Evolutionary conservation across 352 stramenopile genomes (phyloP).

Genomic region (Phytophthora ramorum): DNA sequence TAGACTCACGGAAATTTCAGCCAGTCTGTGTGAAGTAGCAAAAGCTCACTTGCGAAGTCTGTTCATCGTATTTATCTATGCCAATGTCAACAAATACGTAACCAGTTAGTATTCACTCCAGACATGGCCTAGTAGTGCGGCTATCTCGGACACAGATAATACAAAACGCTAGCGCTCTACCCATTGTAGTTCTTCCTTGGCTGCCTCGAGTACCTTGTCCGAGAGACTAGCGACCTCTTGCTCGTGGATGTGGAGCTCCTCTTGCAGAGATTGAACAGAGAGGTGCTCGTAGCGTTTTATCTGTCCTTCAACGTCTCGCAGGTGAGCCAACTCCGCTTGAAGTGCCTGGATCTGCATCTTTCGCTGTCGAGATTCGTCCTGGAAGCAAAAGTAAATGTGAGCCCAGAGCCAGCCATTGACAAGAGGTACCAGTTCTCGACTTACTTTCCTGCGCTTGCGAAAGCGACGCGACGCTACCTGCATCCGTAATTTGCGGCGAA

Average conservation of each 20-base stretch:
- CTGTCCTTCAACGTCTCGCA: not conserved
- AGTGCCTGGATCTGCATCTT: not conserved
- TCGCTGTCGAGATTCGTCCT: not conserved
- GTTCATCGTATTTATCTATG: too few species aligned
- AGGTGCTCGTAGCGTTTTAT: not conserved
- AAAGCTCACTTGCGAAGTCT: too few species aligned
- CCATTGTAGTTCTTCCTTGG: not conserved
- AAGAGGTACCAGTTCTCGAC: not conserved
- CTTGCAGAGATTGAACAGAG: not conserved
- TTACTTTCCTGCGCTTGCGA: conserved; percentile 45
- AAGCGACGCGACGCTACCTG: conserved; percentile 44
- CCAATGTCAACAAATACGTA: too few species aligned
- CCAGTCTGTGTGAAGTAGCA: too few species aligned
- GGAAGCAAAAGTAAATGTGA: too few species aligned
- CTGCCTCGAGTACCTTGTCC: not conserved
- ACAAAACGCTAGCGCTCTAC: not conserved
- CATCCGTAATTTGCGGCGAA: conserved; percentile 40
- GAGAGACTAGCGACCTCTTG: not conserved
- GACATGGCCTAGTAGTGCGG: too few species aligned
- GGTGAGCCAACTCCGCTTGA: not conserved
- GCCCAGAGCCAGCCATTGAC: not conserved
- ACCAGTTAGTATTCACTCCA: too few species aligned
- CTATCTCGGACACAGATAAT: too few species aligned
- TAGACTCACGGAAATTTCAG: too few species aligned
- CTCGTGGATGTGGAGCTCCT: not conserved